Base-by-base conservation (phyloP, 2,329 filamentous ascomycete genomes). In the Mollisia scopiformis region DNA sequence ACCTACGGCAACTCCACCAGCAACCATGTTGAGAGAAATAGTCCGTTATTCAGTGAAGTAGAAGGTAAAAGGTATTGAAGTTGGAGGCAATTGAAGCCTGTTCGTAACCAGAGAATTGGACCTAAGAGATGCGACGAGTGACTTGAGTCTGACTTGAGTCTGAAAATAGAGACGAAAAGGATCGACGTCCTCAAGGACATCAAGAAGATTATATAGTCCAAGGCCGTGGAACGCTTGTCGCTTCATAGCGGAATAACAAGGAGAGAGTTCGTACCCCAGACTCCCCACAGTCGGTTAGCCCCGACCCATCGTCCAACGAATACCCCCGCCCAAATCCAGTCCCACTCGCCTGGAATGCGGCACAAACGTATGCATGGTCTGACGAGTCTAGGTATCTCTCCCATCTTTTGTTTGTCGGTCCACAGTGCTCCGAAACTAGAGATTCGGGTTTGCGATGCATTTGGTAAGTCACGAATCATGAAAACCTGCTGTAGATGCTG, bases 371-470 rank as follows among this genome's bases (percentile, higher is more conserved):
- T n/a, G 23, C 27, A 27, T 49, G 46, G 23, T 28, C 23, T 27
- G 46, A 28, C 21, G 19, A 49, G 5, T 49, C 46, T 10, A 28
- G 23, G 46, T 21, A 27, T 28, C 23, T 25, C 46, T 53, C 31
- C 13, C 27, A 10, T 25, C 27, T 13, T 54, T 28, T 37, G 8
- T 6, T n/a, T 25, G 28, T 61, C 58, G 62, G 57, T 46, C 51
- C 55, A 62, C 62, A 41, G 58, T 55, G 59, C 55, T 49, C 62
- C 62, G 55, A 57, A 14, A n/a, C 21, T 46, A 31, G 25, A n/a
- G 23, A 55, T 28, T 58, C 56, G 31, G 16, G 37, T 14, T 27
- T 5, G 43, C 14, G 43, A 16, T 14, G 43, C 21, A 13, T 14
- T 16, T 47, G 43, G 25, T 28, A 47, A 28, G 43, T 21, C 19